Base-by-base conservation (phyloP, 352 stramenopile genomes). In the Salisapilia sapeloensis region DNA sequence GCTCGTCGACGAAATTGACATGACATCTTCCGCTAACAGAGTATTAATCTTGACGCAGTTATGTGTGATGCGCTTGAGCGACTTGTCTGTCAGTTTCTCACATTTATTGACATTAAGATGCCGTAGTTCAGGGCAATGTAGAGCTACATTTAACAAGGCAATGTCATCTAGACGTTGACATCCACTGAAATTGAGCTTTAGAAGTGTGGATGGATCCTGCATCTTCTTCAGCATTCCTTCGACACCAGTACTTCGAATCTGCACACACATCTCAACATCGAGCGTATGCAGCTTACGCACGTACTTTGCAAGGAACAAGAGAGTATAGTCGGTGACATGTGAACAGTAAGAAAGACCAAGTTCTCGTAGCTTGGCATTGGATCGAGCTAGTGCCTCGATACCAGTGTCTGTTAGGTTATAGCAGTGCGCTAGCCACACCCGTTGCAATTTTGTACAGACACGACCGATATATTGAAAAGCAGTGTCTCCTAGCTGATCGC, bases 11-110 rank as follows among this genome's bases (percentile, higher is more conserved):
- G 65, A 81, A 10, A 80, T 32, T 0, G 53, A 34, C 15, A 49
- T 53, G 16, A 95, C 40, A 10, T 95, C 85, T 33, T 93, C 69
- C n/a, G 94, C 36, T 20, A 83, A 70, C 9, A 95, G 41, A 3
- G 40, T 28, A 24, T 89, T 54, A 0, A 96, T 44, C 11, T 92
- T 56, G 20, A 90, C 51, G 13, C 70, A 92, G 40, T 90, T 81
- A 40, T 93, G 78, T 1, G 69, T 93, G 13, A 94, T 44, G 0
- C 49, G 37, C 11, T 61, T 53, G 11, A 89, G 37, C 7, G 74
- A 83, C 0, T 48, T 10, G 32, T 93, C 71, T 0, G 82, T 93
- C 10, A 95, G 51, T n/a, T 66, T 69, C 38, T 94, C 76, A 20
- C 80, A 87, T 18, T 60, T 54, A 3, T 58, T 53, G 15, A 94